Conservation (phyloP, 163 green algal species). For the Picocystis sp. region DNA sequence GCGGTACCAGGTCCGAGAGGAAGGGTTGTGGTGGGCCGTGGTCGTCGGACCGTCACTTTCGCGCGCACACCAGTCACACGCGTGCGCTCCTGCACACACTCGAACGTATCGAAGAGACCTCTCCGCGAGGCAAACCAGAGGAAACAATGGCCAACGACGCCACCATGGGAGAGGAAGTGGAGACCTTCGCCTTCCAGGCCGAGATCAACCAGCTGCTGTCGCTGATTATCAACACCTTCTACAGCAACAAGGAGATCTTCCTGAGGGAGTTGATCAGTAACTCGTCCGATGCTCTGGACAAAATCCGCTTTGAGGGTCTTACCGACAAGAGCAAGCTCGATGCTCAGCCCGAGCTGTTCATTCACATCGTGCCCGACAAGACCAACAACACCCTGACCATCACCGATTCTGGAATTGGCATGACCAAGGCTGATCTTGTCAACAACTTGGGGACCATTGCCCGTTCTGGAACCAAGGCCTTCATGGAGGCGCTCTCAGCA, state of each 20-base stretch:
- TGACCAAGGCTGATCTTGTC: slow-evolving; percentile 34
- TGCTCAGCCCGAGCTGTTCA: slow-evolving; percentile 83
- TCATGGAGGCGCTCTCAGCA: slow-evolving; percentile 47
- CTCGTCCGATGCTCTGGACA: slow-evolving; percentile 77
- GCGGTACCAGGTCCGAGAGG: too few relatives aligned
- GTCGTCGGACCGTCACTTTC: too few relatives aligned
- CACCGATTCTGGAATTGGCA: slow-evolving; percentile 63
- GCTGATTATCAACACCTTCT: slow-evolving; percentile 50
- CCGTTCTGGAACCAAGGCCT: slow-evolving; percentile 71
- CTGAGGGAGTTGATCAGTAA: slow-evolving; percentile 77
- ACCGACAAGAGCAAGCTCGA: slow-evolving; percentile 65
- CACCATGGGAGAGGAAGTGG: slow-evolving; percentile 5
- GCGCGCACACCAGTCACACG: too few relatives aligned
- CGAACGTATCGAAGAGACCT: too few relatives aligned
- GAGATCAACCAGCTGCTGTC: slow-evolving; percentile 79
- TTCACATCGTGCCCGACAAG: slow-evolving; percentile 83
- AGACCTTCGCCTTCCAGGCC: slow-evolving; percentile 76
- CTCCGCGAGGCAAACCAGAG: too few relatives aligned
- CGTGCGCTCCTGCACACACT: too few relatives aligned
- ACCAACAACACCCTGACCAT: slow-evolving; percentile 75
- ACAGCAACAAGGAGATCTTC: slow-evolving; percentile 82
- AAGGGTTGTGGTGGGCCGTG: too few relatives aligned
- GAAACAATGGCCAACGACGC: too few relatives aligned
- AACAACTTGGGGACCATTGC: slow-evolving; percentile 39
- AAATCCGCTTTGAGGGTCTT: slow-evolving; percentile 79